Percentiles rank a stretch among this genome's conserved stretches.
Conservation (phyloP, 352 stramenopile genomes). For the Globisporangium radiosum region DNA sequence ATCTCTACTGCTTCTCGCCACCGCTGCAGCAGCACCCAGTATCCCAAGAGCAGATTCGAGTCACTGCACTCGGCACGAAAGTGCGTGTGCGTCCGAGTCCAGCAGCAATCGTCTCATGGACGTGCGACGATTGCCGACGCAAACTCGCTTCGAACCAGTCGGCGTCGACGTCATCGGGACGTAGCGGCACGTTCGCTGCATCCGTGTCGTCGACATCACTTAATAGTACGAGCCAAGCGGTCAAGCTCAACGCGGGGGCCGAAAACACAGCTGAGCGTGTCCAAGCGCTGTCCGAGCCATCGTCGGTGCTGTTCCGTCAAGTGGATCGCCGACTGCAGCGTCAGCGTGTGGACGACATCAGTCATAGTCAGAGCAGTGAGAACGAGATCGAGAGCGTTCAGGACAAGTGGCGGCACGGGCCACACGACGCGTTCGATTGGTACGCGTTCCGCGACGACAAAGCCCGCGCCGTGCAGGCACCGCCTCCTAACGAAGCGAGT, state of each 20-base stretch:
- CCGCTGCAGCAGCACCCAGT: constrained; percentile 56
- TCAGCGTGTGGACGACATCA: not conserved
- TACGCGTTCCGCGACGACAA: constrained; percentile 19
- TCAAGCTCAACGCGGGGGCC: no score
- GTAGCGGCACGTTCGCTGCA: not conserved
- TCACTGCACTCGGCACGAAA: constrained; percentile 3
- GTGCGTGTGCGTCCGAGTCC: constrained; percentile 4
- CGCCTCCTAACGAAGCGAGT: not conserved
- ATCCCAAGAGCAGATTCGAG: constrained; percentile 15
- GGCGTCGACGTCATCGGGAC: not conserved
- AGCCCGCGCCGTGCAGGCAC: not conserved
- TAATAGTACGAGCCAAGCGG: no score
- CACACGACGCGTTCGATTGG: constrained; percentile 19
- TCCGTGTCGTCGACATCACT: no score
- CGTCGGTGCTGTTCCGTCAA: no score
- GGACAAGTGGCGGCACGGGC: not conserved
- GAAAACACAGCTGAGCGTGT: no score
- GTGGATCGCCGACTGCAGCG: no score
- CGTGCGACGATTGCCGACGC: constrained; percentile 18
- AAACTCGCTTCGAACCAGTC: not conserved
- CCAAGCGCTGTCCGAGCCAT: no score
- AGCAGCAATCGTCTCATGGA: constrained; percentile 18
- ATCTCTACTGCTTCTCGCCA: constrained; percentile 66
- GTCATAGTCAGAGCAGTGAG: not conserved
- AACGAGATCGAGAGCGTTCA: not conserved